These are phyloP conservation scores for Clohesyomyces aquaticus DNA, from an alignment of 495 filamentous ascomycete genomes.

Conservation along the genomic window DNA sequence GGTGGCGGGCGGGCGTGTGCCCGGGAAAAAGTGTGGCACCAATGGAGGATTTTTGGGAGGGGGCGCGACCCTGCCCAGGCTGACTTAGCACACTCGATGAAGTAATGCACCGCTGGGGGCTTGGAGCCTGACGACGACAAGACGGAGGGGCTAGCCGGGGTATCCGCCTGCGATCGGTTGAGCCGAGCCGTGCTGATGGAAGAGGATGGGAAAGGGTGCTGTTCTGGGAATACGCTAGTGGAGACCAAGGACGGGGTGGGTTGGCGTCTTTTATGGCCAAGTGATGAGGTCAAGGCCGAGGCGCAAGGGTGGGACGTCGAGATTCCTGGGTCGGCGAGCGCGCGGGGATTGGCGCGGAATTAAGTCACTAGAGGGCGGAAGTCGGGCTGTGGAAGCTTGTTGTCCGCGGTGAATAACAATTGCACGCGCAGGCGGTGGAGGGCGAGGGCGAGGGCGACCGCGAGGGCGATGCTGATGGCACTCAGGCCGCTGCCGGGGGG, in stretches of 20 bases:
- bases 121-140: slow-evolving; percentile 28
- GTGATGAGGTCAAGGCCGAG: not conserved
- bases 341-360: not conserved
- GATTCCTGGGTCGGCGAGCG: not conserved
- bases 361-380: not conserved
- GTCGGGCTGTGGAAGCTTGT: not conserved
- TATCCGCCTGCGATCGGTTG: slow-evolving; percentile 31
- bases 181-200: slow-evolving; percentile 38
- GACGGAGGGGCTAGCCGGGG: slow-evolving; percentile 13
- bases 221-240: slow-evolving; percentile 9
- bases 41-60: slow-evolving; percentile 25
- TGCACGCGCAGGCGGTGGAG: too few relatives aligned
- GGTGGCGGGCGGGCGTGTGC: slow-evolving; percentile 29
- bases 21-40: slow-evolving; percentile 35
- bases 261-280: slow-evolving; percentile 1
- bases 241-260: slow-evolving; percentile 15
- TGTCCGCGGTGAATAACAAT: too few relatives aligned
- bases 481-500: too few relatives aligned
- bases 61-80: slow-evolving; percentile 21
- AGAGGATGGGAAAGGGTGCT: slow-evolving; percentile 16
- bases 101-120: slow-evolving; percentile 25
- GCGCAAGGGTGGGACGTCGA: slow-evolving; percentile 1
- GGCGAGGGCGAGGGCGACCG: too few relatives aligned
- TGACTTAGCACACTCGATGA: slow-evolving; percentile 37
- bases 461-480: too few relatives aligned